phyloP scores from a whole-genome alignment of 768 basidiomycete genomes.

The Cantharellus anzutake region DNA sequence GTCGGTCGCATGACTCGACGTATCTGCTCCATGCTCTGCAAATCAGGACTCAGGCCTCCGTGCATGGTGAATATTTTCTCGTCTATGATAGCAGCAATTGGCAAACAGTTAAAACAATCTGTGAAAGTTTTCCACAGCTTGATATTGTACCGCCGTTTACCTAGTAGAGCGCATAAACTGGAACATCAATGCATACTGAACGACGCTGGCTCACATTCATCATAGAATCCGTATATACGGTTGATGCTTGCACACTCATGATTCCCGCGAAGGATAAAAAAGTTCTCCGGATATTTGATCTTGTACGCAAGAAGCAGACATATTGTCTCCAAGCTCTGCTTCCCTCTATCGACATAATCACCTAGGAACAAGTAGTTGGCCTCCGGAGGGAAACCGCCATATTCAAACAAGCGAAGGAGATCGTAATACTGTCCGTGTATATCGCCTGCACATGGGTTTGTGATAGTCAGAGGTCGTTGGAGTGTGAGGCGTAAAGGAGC shows the following conservation, averaged over 20 bases:
- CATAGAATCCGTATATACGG: constrained; percentile 99
- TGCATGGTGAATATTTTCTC: constrained; percentile 99
- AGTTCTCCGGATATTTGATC: constrained; percentile 99
- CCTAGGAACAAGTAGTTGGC: constrained; percentile 99
- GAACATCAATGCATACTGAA: background rate
- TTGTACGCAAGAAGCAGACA: constrained; percentile 98
- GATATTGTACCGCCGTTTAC: constrained; percentile 99
- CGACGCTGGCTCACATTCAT: constrained; percentile 62
- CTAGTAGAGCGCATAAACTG: constrained; percentile 22
- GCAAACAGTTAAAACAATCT: constrained; percentile 98
- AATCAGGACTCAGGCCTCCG: constrained; percentile 87
- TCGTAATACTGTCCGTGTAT: constrained; percentile 99
- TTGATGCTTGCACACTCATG: constrained; percentile 99
- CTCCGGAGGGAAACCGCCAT: constrained; percentile 98
- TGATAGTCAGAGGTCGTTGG: background rate
- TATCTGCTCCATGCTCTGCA: constrained; percentile 99
- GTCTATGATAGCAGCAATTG: constrained; percentile 98
- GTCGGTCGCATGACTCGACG: constrained; percentile 97
- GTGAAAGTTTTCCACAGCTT: constrained; percentile 99
- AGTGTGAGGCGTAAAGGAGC: constrained; percentile 1
- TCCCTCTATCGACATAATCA: constrained; percentile 98
- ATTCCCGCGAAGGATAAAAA: constrained; percentile 97
- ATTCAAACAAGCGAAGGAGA: constrained; percentile 92
- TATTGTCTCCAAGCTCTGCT: constrained; percentile 98
- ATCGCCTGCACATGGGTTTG: constrained; percentile 41